Evolutionary conservation across 352 stramenopile genomes (phyloP).

Genomic region (Pseudoperonospora humuli): DNA sequence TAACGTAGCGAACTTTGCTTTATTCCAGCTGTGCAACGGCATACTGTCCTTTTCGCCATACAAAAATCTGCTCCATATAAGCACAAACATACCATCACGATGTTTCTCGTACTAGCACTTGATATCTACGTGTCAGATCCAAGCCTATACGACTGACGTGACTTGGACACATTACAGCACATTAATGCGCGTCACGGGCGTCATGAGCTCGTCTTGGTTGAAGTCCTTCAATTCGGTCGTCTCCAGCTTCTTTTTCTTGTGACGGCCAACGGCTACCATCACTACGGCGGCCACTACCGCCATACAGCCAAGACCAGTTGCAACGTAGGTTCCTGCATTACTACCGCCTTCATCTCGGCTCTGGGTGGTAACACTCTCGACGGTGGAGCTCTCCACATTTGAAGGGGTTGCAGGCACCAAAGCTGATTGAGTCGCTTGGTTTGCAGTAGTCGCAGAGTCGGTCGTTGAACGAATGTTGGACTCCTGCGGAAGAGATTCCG

Average conservation of each 20-base stretch:
- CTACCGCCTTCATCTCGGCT: not conserved
- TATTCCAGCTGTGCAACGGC: no score
- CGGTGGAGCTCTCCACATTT: no score
- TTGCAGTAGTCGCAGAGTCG: no score
- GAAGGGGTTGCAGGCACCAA: no score
- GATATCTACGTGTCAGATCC: conserved; percentile 23
- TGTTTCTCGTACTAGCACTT: conserved; percentile 19
- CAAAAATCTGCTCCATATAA: no score
- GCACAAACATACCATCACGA: conserved; percentile 3
- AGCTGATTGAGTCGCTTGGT: not conserved
- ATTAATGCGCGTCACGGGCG: conserved; percentile 37
- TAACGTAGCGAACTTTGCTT: no score
- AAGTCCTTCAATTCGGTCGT: conserved; percentile 25
- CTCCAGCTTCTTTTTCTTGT: conserved; percentile 53
- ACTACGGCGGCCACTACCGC: conserved; percentile 23
- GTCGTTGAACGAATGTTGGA: no score
- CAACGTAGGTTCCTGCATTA: conserved; percentile 8
- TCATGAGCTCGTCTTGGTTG: conserved; percentile 27
- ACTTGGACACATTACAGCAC: conserved; percentile 31
- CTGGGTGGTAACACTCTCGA: conserved; percentile 14
- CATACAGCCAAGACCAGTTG: conserved; percentile 10
- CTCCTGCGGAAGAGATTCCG: no score
- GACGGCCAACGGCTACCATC: conserved; percentile 33
- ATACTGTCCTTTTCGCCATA: no score
- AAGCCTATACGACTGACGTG: no score